Base-by-base conservation (phyloP, 306 rosid species). In the Acacia melanoxylon region DNA sequence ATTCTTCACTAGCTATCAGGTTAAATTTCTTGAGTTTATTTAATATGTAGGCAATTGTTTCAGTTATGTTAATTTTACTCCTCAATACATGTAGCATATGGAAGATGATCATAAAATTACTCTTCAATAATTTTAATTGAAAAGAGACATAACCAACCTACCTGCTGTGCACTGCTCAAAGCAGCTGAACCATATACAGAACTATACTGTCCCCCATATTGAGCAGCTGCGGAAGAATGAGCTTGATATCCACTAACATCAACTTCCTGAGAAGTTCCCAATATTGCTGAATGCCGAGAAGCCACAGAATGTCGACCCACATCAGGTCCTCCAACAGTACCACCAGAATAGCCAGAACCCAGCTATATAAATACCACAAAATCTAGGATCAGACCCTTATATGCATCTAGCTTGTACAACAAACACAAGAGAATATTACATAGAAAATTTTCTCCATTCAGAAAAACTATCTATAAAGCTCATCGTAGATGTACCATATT, bases 171-270 rank as follows among this genome's bases (percentile, higher is more conserved):
- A 80, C 87, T 82, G 76, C 93, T 91, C 89, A 93, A 77, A 72
- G 92, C 88, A 79, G 93, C 79, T 13, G 98, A 90, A 6, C 98
- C 94, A 75, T 95, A 95, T 49, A 93, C 91, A 62, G 97, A 92
- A 79, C 97, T 89, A 87, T 95, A 95, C 68, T 93, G 98, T 10
- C 98, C 97, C 78, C 98, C 99, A 80, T 93, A 95, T 76, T 95
- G 98, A 4, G 89, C 52, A 10, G 90, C 85, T 70, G 91, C 74
- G 10, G 98, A 87, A 78, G 91, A 70, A 87, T 91, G 97, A 80
- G 92, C 65, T 81, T 97, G 83, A 70, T 91, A 93, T 6, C 87
- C 97, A 61, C 88, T 63, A 82, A 83, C 92, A 70, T 92, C 98
- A 46, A 87, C 91, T 54, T 95, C 99, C 83, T 92, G 94, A 16